These are phyloP conservation scores for Exophiala viscosa DNA, from an alignment of 2,329 filamentous ascomycete species.

Conservation along the genomic window DNA sequence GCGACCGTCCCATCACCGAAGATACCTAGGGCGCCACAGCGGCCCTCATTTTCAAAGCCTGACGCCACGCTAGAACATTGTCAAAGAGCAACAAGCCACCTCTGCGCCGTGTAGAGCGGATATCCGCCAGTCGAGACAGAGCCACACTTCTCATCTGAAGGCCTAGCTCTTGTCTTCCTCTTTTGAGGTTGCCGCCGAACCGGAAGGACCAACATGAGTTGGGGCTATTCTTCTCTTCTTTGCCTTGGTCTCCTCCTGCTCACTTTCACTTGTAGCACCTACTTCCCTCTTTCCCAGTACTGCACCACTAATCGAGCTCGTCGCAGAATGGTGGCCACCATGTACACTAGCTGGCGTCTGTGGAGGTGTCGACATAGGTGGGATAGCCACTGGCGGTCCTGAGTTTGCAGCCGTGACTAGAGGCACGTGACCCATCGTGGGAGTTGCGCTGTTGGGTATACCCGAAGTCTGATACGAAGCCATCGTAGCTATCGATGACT, in stretches of 20 bases:
- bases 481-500: slow-evolving; percentile 70
- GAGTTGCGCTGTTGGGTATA: slow-evolving; percentile 71
- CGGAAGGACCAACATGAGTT: slow-evolving; percentile 29
- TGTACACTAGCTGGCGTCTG: slow-evolving; percentile 66
- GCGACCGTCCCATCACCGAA: background rate
- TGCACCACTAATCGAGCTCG: slow-evolving; percentile 52
- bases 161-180: slow-evolving; percentile 9
- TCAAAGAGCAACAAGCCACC: background rate
- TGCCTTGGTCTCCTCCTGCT: slow-evolving; percentile 34
- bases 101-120: background rate
- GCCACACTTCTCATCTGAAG: background rate
- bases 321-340: slow-evolving; percentile 48
- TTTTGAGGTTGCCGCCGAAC: slow-evolving; percentile 10
- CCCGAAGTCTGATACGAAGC: slow-evolving; percentile 43
- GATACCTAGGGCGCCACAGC: background rate
- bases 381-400: slow-evolving; percentile 50
- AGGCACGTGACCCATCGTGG: slow-evolving; percentile 73
- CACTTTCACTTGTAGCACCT: slow-evolving; percentile 40
- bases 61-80: slow-evolving; percentile 20
- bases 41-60: background rate
- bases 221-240: slow-evolving; percentile 35
- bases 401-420: slow-evolving; percentile 71
- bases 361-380: slow-evolving; percentile 76
- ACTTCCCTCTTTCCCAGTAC: slow-evolving; percentile 52
- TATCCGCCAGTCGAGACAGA: background rate